These are phyloP conservation scores for Neoconidiobolus thromboides DNA, from an alignment of 371 early-diverging fungal species.

Conservation along the genomic window DNA sequence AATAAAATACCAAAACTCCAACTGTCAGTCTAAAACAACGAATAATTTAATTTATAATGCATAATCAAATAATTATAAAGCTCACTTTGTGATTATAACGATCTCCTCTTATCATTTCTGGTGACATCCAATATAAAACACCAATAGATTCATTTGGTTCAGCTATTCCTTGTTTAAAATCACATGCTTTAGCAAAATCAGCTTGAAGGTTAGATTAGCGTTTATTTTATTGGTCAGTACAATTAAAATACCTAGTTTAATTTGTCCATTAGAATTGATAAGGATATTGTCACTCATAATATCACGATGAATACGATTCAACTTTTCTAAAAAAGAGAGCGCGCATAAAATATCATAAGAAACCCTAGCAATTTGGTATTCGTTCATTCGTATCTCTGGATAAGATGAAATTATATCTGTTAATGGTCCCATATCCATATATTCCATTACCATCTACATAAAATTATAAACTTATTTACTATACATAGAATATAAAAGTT, in stretches of 20 bases:
- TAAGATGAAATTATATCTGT: slow-evolving; percentile 42
- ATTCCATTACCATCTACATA: slow-evolving; percentile 51
- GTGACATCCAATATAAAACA: slow-evolving; percentile 93
- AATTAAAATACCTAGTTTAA: slow-evolving; percentile 30
- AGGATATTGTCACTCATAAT: slow-evolving; percentile 70
- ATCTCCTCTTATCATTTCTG: slow-evolving; percentile 68
- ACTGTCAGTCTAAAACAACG: slow-evolving; percentile 29
- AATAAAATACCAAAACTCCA: slow-evolving; percentile 74
- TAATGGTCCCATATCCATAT: slow-evolving; percentile 55
- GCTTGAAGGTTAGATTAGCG: slow-evolving; percentile 36
- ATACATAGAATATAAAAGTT: background rate
- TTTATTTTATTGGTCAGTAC: slow-evolving; percentile 27
- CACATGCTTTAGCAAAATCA: slow-evolving; percentile 53
- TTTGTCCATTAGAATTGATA: slow-evolving; percentile 42
- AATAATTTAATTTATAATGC: background rate
- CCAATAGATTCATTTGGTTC: slow-evolving; percentile 51
- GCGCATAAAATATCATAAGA: slow-evolving; percentile 69
- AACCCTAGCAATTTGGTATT: slow-evolving; percentile 39
- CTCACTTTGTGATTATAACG: slow-evolving; percentile 56
- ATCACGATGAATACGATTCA: slow-evolving; percentile 87
- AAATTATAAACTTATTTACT: background rate
- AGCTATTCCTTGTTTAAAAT: slow-evolving; percentile 29
- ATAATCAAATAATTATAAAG: background rate
- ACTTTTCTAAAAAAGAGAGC: slow-evolving; percentile 73
- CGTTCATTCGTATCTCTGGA: slow-evolving; percentile 21